Evolutionary conservation across 2,329 filamentous ascomycete species (phyloP).

Genomic region (Monosporascus sp.): DNA sequence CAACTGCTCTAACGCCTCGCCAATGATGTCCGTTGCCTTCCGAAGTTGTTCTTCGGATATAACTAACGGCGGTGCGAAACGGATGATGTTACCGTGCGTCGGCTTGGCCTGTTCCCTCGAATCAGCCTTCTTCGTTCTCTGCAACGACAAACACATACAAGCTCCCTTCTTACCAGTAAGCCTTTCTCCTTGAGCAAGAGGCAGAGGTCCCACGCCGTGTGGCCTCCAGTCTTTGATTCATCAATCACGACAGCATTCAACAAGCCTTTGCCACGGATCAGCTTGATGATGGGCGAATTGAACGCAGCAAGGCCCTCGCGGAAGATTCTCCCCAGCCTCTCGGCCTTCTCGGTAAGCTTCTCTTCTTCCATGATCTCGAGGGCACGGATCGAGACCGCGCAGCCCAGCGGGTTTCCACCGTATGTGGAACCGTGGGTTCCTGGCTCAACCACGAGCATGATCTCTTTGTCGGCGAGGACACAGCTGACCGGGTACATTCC

Average conservation of each 20-base stretch:
- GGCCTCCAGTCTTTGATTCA: slow-evolving; percentile 76
- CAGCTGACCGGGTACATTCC: slow-evolving; percentile 99
- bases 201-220: slow-evolving; percentile 93
- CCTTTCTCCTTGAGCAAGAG: slow-evolving; percentile 95
- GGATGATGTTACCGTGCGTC: slow-evolving; percentile 97
- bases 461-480: slow-evolving; percentile 78
- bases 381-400: slow-evolving; percentile 90
- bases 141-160: slow-evolving; percentile 7
- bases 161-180: slow-evolving; percentile 62
- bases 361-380: slow-evolving; percentile 93
- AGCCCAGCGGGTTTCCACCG: slow-evolving; percentile 92
- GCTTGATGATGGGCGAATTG: slow-evolving; percentile 73
- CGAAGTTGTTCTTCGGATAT: slow-evolving; percentile 85
- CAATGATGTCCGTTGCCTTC: slow-evolving; percentile 72
- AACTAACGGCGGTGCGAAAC: slow-evolving; percentile 91
- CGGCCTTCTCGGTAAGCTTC: slow-evolving; percentile 75
- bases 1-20: slow-evolving; percentile 74
- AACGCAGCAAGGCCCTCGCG: slow-evolving; percentile 71
- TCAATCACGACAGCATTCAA: slow-evolving; percentile 96
- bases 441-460: slow-evolving; percentile 94
- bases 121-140: slow-evolving; percentile 18
- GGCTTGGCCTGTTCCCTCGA: slow-evolving; percentile 72
- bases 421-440: slow-evolving; percentile 99
- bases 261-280: slow-evolving; percentile 84
- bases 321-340: slow-evolving; percentile 77